These are phyloP conservation scores for Hygrocybe punicea DNA, from an alignment of 768 basidiomycete genomes.

Conservation along the genomic window DNA sequence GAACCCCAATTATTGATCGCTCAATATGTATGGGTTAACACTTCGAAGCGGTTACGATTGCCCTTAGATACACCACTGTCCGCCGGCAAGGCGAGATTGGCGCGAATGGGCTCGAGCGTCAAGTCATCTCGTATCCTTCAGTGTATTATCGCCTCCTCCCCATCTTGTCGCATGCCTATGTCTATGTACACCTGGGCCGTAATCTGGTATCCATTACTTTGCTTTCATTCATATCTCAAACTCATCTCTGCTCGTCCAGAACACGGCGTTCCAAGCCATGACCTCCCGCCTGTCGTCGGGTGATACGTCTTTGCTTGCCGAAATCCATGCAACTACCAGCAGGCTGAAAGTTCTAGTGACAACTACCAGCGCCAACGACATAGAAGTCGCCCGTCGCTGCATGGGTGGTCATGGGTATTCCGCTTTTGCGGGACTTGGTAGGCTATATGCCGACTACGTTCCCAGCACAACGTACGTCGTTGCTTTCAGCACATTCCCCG, in stretches of 20 bases:
- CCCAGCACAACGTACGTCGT: slow-evolving; percentile 54
- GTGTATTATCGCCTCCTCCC: slow-evolving; percentile 71
- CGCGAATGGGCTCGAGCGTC: slow-evolving; percentile 54
- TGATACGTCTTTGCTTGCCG: slow-evolving; percentile 61
- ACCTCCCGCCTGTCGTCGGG: slow-evolving; percentile 48
- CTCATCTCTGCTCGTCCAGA: slow-evolving; percentile 29
- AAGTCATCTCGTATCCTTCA: slow-evolving; percentile 70
- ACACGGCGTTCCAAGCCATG: slow-evolving; percentile 49
- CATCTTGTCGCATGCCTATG: slow-evolving; percentile 63
- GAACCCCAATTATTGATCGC: not conserved
- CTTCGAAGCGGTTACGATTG: slow-evolving; percentile 50
- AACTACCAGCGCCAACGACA: slow-evolving; percentile 48
- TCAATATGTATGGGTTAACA: not conserved
- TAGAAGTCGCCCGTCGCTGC: slow-evolving; percentile 63
- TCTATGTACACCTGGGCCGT: slow-evolving; percentile 61
- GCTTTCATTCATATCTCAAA: slow-evolving; percentile 14
- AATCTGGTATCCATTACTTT: slow-evolving; percentile 44
- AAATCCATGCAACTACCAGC: slow-evolving; percentile 68
- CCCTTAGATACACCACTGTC: slow-evolving; percentile 70
- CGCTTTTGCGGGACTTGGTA: slow-evolving; percentile 62
- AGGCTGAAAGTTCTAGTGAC: slow-evolving; percentile 64
- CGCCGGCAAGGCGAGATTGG: slow-evolving; percentile 61
- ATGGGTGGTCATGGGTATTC: slow-evolving; percentile 81
- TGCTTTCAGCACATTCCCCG: not conserved
- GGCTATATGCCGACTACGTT: slow-evolving; percentile 60